Base-by-base conservation (phyloP, 129 eudicot species). In the Erigeron canadensis region DNA sequence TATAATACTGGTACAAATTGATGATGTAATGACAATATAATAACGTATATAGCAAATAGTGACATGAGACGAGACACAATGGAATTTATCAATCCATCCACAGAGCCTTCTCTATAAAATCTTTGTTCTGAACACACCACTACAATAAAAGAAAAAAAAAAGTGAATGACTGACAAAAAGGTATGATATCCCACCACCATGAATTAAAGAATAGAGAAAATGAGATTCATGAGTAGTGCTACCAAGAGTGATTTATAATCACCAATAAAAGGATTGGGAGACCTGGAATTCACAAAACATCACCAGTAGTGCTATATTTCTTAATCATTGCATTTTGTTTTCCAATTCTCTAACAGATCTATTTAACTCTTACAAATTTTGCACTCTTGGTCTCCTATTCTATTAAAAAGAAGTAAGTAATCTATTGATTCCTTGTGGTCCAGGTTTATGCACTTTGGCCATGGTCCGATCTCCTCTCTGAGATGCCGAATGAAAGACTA, bases 111-210 rank as follows among this genome's bases (percentile, higher is more conserved):
- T 41, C 42, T 43, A 57, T 23, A 67, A 59, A 23, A 67, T 11
- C 59, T 48, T 55, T 58, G 19, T 41, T 62, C 47, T 41, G 15
- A 22, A 22, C 51, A 50, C 40, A 70, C 61, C 54, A 69, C n/a
- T 67, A 75, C 18, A 17, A 38, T 62, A 18, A 61, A 43, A 59
- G 6, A 46, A 60, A 2, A 12, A 46, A 2, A 53, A 40, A 53
- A 55, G 16, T 45, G 56, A 39, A 60, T 69, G 66, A 62, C 76
- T 77, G 71, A 70, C 72, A 77, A 70, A 70, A n/a, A n/a, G n/a
- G n/a, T n/a, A n/a, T n/a, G n/a, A n/a, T n/a, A n/a, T n/a, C n/a
- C n/a, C n/a, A n/a, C n/a, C n/a, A n/a, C n/a, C 68, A 58, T 38
- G 41, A 69, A 59, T 65, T 8, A 76, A 67, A 46, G 42, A 19